Evolutionary conservation across 768 basidiomycete species (phyloP).

Genomic region (Russula compacta): DNA sequence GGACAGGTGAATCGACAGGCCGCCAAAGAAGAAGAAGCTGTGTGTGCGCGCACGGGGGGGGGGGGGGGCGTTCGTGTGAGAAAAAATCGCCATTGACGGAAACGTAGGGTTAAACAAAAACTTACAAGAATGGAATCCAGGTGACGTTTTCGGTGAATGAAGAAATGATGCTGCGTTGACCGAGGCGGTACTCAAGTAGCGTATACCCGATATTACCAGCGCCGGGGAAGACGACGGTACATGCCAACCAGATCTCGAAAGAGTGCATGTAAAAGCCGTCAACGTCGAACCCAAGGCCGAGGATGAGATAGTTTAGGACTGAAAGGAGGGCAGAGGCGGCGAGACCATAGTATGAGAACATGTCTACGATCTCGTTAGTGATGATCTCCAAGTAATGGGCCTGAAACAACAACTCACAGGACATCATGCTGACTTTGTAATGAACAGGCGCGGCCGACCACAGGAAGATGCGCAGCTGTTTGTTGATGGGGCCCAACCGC

Average conservation of each 20-base stretch:
- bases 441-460: conserved; percentile 74
- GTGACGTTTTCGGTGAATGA: conserved; percentile 50
- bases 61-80: too few relatives aligned
- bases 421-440: conserved; percentile 75
- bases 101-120: too few relatives aligned
- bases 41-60: too few relatives aligned
- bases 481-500: conserved; percentile 71
- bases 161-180: conserved; percentile 41
- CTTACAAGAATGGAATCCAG: conserved; percentile 72
- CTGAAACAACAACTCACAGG: conserved; percentile 38
- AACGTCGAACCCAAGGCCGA: conserved; percentile 50
- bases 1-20: conserved; percentile 45
- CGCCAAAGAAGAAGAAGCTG: conserved; percentile 49
- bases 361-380: conserved; percentile 24
- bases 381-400: too few relatives aligned
- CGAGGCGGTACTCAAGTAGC: conserved; percentile 59
- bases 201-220: conserved; percentile 62
- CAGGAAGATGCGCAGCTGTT: conserved; percentile 65
- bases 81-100: too few relatives aligned
- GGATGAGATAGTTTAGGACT: conserved; percentile 59
- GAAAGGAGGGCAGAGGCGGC: conserved; percentile 56
- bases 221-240: conserved; percentile 59
- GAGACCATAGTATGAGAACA: conserved; percentile 51
- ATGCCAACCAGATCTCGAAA: conserved; percentile 68
- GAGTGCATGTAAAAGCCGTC: conserved; percentile 66